Evolutionary conservation across 2,329 filamentous ascomycete genomes (phyloP).

Genomic region (Pyrenochaeta sp.): DNA sequence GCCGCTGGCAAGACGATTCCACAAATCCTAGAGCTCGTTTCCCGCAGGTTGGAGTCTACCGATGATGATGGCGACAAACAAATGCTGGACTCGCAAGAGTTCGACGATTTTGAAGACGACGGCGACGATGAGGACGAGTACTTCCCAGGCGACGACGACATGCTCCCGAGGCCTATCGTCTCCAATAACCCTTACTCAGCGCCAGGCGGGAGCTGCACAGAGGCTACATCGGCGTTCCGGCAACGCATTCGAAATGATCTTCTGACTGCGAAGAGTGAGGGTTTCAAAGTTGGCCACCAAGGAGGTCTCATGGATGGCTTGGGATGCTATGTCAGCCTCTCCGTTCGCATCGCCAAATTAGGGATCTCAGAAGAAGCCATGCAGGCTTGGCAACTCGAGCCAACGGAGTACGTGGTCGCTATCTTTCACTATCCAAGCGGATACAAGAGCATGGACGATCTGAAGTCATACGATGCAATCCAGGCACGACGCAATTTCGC

Average conservation of each 20-base stretch:
- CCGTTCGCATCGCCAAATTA: conserved; percentile 73
- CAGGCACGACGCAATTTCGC: conserved; percentile 53
- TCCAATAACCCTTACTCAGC: conserved; percentile 2
- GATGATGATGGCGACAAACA: conserved; percentile 54
- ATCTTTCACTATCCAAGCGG: conserved; percentile 70
- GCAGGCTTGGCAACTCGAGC: conserved; percentile 76
- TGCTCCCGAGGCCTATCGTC: conserved; percentile 41
- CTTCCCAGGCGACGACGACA: conserved; percentile 51
- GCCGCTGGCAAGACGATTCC: conserved; percentile 57
- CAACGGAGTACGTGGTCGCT: conserved; percentile 75
- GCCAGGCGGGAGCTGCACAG: conserved; percentile 17
- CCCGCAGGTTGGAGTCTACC: conserved; percentile 43
- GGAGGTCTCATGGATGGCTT: conserved; percentile 59
- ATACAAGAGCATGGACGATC: conserved; percentile 68
- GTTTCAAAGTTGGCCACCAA: conserved; percentile 74
- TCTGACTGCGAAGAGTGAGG: conserved; percentile 65
- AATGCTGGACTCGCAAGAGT: conserved; percentile 51
- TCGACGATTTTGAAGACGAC: conserved; percentile 42
- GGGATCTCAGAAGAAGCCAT: conserved; percentile 77
- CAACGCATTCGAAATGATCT: conserved; percentile 68
- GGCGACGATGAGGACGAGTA: conserved; percentile 47
- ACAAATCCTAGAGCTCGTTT: conserved; percentile 60
- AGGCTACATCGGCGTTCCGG: conserved; percentile 36
- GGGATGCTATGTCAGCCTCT: conserved; percentile 68
- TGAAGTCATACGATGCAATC: conserved; percentile 55